phyloP scores from a whole-genome alignment of 2,329 filamentous ascomycete genomes.

The Microsporum canis region DNA sequence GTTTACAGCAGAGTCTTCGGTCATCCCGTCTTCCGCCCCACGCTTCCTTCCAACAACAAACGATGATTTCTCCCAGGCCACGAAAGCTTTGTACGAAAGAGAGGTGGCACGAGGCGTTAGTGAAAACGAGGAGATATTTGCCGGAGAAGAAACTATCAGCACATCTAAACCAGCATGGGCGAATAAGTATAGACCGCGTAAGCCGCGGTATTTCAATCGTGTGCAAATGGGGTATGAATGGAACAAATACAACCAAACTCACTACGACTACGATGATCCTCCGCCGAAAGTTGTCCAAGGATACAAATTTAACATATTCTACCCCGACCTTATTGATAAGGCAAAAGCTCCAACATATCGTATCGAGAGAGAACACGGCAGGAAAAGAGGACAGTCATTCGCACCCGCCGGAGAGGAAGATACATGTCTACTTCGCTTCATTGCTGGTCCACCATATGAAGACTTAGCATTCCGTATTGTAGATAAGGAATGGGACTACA shows the following conservation, averaged over 20 bases:
- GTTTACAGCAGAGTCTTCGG: slow-evolving; percentile 30
- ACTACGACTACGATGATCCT: slow-evolving; percentile 97
- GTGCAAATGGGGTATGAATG: slow-evolving; percentile 99
- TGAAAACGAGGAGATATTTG: slow-evolving; percentile 93
- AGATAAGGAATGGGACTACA: slow-evolving; percentile 98
- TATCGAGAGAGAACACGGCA: slow-evolving; percentile 85
- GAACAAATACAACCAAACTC: slow-evolving; percentile 99
- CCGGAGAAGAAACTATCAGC: slow-evolving; percentile 70
- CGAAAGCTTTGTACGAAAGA: slow-evolving; percentile 79
- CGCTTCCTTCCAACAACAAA: slow-evolving; percentile 59
- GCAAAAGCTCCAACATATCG: slow-evolving; percentile 89
- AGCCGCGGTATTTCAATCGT: slow-evolving; percentile 93
- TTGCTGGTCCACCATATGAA: slow-evolving; percentile 89
- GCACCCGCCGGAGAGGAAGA: slow-evolving; percentile 91
- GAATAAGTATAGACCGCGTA: slow-evolving; percentile 74
- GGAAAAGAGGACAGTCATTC: slow-evolving; percentile 81
- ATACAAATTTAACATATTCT: slow-evolving; percentile 99
- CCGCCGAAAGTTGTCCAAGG: slow-evolving; percentile 97
- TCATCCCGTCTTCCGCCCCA: slow-evolving; percentile 42
- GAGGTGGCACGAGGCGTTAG: slow-evolving; percentile 83
- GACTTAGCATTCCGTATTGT: slow-evolving; percentile 96
- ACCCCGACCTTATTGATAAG: slow-evolving; percentile 92
- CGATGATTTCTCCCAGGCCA: slow-evolving; percentile 76
- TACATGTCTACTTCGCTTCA: slow-evolving; percentile 91
- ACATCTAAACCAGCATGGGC: slow-evolving; percentile 64